Base-by-base conservation (phyloP, 768 basidiomycete genomes). In the Cystoderma amianthinum region DNA sequence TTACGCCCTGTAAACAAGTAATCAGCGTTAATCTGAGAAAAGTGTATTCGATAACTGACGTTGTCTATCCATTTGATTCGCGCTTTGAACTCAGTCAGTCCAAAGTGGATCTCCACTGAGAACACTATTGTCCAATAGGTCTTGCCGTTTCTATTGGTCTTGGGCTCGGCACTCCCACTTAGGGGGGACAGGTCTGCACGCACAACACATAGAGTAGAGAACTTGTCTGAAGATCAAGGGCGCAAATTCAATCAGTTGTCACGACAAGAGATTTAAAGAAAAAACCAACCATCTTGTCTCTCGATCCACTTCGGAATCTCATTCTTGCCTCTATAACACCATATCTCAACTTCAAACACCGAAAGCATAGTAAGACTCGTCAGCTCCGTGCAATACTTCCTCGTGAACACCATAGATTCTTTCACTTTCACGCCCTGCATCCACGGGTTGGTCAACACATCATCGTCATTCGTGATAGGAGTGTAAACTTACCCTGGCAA, bases 51-150 rank as follows among this genome's bases (percentile, higher is more conserved):
- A 32, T 25, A 18, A 69, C 84, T 43, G 54, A 85, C 85, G 52
- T 84, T 79, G 52, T 88, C 84, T 38, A 78, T 71, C 85, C 85
- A 88, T 57, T 86, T 88, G 39, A 88, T 87, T 42, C 84, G 72
- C 5, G 85, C 85, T 55, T 68, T 82, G 64, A 89, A 89, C 58
- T 89, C 85, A 0, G 85, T 89, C 46, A 88, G 54, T 22, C 85
- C 85, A 44, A 89, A 88, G 53, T 86, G 85, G 41, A 89, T 86
- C 55, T 87, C 85, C 21, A 89, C 80, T 21, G 81, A 83, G 58
- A 89, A 89, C 13, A 89, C 80, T 44, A 89, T 86, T 11, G 80
- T 87, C 84, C 84, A 89, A 48, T 86, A 88, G 9, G 71, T 78
- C 63, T 79, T 84, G 38, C 82, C 80, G 35, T 70, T 73, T 49